Evolutionary conservation across 2,329 filamentous ascomycete species (phyloP).

Genomic region (Truncatella angustata): DNA sequence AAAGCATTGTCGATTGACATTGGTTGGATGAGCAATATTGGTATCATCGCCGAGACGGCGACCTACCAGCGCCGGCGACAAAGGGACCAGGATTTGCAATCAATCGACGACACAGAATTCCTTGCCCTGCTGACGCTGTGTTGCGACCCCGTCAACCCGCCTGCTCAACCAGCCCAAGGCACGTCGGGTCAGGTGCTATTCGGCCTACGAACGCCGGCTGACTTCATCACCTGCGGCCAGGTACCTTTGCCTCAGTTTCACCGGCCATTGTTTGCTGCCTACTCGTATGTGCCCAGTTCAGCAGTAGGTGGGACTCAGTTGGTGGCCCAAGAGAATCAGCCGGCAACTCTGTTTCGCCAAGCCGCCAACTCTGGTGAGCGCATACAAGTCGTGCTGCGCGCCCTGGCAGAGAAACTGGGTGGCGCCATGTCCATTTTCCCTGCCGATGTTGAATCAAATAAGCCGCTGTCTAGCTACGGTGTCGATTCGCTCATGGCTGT

Average conservation of each 20-base stretch:
- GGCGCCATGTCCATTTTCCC: slow-evolving; percentile 21
- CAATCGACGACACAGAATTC: slow-evolving; percentile 14
- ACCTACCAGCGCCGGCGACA: neutral
- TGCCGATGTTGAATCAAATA: slow-evolving; percentile 17
- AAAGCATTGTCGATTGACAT: slow-evolving; percentile 9
- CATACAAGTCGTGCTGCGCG: slow-evolving; percentile 20
- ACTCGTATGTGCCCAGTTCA: neutral
- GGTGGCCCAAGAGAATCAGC: neutral
- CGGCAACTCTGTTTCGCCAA: neutral
- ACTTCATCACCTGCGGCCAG: neutral
- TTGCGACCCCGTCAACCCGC: neutral
- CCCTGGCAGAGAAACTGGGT: slow-evolving; percentile 23
- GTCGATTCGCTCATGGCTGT: slow-evolving; percentile 12
- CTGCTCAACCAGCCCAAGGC: too few species aligned
- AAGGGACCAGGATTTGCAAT: slow-evolving; percentile 12
- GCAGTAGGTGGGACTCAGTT: neutral
- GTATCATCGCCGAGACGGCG: slow-evolving; percentile 6
- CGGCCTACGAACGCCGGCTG: neutral
- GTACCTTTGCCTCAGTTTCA: neutral
- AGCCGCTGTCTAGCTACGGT: slow-evolving; percentile 20
- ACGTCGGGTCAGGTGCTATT: neutral
- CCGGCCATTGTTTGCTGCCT: neutral
- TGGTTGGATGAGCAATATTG: slow-evolving; percentile 11
- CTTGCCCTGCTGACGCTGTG: slow-evolving; percentile 11
- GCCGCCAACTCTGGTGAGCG: slow-evolving; percentile 20